These are phyloP conservation scores for Lasiosphaeria hispida DNA, from an alignment of 495 filamentous ascomycete species.

Conservation along the genomic window DNA sequence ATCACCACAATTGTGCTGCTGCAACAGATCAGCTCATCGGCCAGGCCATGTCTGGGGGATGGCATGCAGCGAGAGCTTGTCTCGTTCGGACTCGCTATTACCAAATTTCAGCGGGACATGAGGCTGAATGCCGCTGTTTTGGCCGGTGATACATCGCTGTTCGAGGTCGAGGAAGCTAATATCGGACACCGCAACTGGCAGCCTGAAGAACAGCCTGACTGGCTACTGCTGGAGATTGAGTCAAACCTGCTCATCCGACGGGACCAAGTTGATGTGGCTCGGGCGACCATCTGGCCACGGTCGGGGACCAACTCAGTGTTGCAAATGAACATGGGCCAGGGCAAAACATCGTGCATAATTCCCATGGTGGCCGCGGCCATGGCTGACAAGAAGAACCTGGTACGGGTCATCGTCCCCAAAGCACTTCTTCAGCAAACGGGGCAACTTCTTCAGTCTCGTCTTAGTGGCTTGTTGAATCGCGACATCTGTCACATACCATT, in stretches of 20 bases:
- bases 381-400: constrained; percentile 44
- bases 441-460: constrained; percentile 44
- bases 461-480: constrained; percentile 50
- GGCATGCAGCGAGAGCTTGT: constrained; percentile 47
- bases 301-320: constrained; percentile 50
- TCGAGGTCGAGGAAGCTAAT: constrained; percentile 42
- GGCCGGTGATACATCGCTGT: constrained; percentile 6
- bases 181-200: constrained; percentile 53
- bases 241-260: constrained; percentile 49
- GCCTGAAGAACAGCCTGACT: constrained; percentile 46
- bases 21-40: constrained; percentile 48
- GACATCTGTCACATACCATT: constrained; percentile 49
- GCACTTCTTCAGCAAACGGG: constrained; percentile 51
- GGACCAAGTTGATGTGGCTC: constrained; percentile 53
- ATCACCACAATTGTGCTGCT: constrained; percentile 51
- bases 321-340: constrained; percentile 56
- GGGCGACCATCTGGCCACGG: constrained; percentile 46
- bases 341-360: constrained; percentile 52
- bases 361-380: constrained; percentile 52
- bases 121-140: constrained; percentile 16
- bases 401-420: constrained; percentile 51
- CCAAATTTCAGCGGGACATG: constrained; percentile 44
- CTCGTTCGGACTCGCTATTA: constrained; percentile 40
- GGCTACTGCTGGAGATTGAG: constrained; percentile 60
- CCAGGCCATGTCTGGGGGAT: constrained; percentile 28